phyloP scores from a whole-genome alignment of 208 protist species.

The Kentomonas sorsogonicus region DNA sequence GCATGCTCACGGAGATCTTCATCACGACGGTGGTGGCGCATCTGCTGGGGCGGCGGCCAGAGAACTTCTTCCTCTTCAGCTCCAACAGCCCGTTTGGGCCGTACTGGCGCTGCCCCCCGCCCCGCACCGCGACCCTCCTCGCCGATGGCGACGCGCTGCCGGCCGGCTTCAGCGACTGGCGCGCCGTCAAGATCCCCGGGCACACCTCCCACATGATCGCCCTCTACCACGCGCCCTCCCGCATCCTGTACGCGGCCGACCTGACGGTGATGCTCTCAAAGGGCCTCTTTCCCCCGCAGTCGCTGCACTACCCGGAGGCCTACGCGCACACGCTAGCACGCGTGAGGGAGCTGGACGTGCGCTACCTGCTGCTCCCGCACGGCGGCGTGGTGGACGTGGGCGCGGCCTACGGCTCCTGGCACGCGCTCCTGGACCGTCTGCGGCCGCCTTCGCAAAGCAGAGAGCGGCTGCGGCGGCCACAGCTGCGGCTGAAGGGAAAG shows the following conservation, averaged over 20 bases:
- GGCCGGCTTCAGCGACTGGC: conserved; percentile 40
- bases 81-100: conserved; percentile 27
- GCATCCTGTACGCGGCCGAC: conserved; percentile 41
- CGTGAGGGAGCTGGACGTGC: conserved; percentile 29
- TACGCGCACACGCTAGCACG: conserved; percentile 30
- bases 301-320: conserved; percentile 29
- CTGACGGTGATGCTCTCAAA: conserved; percentile 28
- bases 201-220: conserved; percentile 54
- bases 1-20: conserved; percentile 23
- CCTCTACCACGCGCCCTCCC: conserved; percentile 34
- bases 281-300: conserved; percentile 32
- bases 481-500: not conserved
- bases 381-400: conserved; percentile 34
- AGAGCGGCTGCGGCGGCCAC: not conserved
- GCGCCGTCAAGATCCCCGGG: conserved; percentile 32
- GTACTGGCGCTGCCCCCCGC: conserved; percentile 26
- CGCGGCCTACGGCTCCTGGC: conserved; percentile 29
- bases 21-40: conserved; percentile 22
- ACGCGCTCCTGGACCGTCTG: conserved; percentile 30
- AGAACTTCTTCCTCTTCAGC: conserved; percentile 27
- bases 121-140: conserved; percentile 8
- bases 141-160: conserved; percentile 28
- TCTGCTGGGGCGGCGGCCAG: conserved; percentile 22
- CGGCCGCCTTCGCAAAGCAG: not conserved
- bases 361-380: conserved; percentile 33